phyloP scores from a whole-genome alignment of 768 basidiomycete genomes.

The Lentinula sp. region DNA sequence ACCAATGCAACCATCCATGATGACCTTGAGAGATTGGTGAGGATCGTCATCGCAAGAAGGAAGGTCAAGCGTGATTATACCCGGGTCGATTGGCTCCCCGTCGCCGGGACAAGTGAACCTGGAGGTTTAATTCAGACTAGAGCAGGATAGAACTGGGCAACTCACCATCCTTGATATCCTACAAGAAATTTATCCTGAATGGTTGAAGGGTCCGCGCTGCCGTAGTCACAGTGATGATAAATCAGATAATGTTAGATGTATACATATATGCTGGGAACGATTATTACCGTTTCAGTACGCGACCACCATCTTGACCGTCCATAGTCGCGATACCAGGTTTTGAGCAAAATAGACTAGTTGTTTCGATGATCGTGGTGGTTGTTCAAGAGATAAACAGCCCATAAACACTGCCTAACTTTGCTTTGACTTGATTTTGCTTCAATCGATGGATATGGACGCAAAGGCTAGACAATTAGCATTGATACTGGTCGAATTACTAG shows the following conservation, averaged over 20 bases:
- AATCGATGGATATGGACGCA: slow-evolving; percentile 27
- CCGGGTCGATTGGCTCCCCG: slow-evolving; percentile 60
- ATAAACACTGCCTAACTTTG: background rate
- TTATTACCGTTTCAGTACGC: slow-evolving; percentile 37
- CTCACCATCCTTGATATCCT: slow-evolving; percentile 84
- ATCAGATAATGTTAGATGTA: background rate
- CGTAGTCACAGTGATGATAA: background rate
- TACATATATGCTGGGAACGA: background rate
- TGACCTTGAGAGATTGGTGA: slow-evolving; percentile 36
- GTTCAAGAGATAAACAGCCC: slow-evolving; percentile 13
- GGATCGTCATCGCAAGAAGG: background rate
- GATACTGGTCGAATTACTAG: slow-evolving; percentile 28
- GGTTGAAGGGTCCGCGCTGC: slow-evolving; percentile 64
- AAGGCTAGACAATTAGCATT: slow-evolving; percentile 32
- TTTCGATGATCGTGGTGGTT: slow-evolving; percentile 10
- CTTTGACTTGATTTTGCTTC: background rate
- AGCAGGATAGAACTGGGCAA: background rate
- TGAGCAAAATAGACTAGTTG: background rate
- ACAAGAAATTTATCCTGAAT: slow-evolving; percentile 83
- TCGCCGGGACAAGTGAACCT: slow-evolving; percentile 75
- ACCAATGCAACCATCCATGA: slow-evolving; percentile 88
- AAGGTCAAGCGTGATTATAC: slow-evolving; percentile 18
- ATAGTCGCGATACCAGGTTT: background rate
- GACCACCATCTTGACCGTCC: slow-evolving; percentile 14
- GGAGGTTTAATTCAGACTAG: background rate